These are phyloP conservation scores for Allomyces arbusculus DNA, from an alignment of 192 early-diverging fungal genomes.

Conservation along the genomic window DNA sequence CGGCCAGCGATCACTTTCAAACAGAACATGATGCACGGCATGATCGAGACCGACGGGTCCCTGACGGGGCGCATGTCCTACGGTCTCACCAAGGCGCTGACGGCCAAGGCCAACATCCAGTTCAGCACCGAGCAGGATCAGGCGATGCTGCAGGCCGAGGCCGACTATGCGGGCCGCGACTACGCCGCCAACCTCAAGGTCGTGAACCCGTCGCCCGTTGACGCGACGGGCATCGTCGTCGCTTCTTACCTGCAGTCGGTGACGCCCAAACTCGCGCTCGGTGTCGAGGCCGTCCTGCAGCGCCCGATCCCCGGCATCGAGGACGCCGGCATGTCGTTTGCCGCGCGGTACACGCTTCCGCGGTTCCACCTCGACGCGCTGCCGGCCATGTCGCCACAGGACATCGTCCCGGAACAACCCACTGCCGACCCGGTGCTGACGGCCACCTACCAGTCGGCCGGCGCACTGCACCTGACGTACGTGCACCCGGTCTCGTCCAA, in stretches of 20 bases:
- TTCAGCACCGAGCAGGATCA: not conserved
- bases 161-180: conserved; percentile 77
- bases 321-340: conserved; percentile 53
- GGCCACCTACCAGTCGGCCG: conserved; percentile 40
- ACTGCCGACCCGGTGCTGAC: conserved; percentile 45
- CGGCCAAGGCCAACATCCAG: conserved; percentile 31
- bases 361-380: conserved; percentile 8
- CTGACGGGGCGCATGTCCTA: conserved; percentile 66
- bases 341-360: conserved; percentile 37
- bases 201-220: conserved; percentile 81
- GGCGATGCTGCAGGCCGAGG: conserved; percentile 50
- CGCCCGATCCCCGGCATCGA: conserved; percentile 59
- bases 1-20: not conserved
- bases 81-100: conserved; percentile 48
- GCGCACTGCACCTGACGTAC: conserved; percentile 60
- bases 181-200: conserved; percentile 79
- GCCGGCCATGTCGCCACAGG: conserved; percentile 14
- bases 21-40: conserved; percentile 74
- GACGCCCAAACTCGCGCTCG: conserved; percentile 56
- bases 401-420: conserved; percentile 1
- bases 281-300: conserved; percentile 67
- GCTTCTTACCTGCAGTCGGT: conserved; percentile 81
- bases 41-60: conserved; percentile 78
- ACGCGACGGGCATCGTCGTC: conserved; percentile 75
- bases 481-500: conserved; percentile 80